phyloP scores from a whole-genome alignment of 805 yeast genomes.

The Metschnikowia lochheadii region DNA sequence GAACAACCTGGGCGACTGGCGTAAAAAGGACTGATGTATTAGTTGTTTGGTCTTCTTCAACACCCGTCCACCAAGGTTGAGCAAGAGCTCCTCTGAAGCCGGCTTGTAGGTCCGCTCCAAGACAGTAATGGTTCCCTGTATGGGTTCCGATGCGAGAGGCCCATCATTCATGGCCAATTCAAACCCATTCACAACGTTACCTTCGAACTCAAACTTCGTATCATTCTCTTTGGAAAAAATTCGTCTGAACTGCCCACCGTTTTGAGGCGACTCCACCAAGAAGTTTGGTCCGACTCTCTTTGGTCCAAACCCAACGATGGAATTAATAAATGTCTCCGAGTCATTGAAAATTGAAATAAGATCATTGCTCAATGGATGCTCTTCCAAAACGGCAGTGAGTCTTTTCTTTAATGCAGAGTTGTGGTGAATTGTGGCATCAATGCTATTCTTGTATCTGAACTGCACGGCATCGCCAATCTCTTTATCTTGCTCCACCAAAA shows the following conservation, averaged over 20 bases:
- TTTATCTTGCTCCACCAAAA: slow-evolving; percentile 45
- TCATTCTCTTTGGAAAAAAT: slow-evolving; percentile 20
- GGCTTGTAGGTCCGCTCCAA: slow-evolving; percentile 24
- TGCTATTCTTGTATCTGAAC: slow-evolving; percentile 13
- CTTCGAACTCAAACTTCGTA: slow-evolving; percentile 42
- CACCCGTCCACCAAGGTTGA: slow-evolving; percentile 64
- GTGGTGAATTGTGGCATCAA: slow-evolving; percentile 15
- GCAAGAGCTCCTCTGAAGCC: slow-evolving; percentile 28
- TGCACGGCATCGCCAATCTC: slow-evolving; percentile 37
- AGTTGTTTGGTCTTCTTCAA: slow-evolving; percentile 69
- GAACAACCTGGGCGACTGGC: slow-evolving; percentile 85
- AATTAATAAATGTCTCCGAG: slow-evolving; percentile 21
- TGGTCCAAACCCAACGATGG: slow-evolving; percentile 70
- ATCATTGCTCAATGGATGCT: slow-evolving; percentile 13
- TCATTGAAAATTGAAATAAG: slow-evolving; percentile 18
- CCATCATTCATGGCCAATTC: slow-evolving; percentile 81
- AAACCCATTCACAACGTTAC: slow-evolving; percentile 74
- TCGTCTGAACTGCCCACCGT: slow-evolving; percentile 26
- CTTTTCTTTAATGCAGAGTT: slow-evolving; percentile 11
- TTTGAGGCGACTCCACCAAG: slow-evolving; percentile 49
- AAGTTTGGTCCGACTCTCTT: slow-evolving; percentile 72
- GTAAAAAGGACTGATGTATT: slow-evolving; percentile 65
- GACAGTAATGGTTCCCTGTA: slow-evolving; percentile 71
- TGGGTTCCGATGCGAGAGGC: slow-evolving; percentile 82
- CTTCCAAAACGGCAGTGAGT: slow-evolving; percentile 11